phyloP scores from a whole-genome alignment of 2,329 filamentous ascomycete genomes.

The Alternaria sp. region DNA sequence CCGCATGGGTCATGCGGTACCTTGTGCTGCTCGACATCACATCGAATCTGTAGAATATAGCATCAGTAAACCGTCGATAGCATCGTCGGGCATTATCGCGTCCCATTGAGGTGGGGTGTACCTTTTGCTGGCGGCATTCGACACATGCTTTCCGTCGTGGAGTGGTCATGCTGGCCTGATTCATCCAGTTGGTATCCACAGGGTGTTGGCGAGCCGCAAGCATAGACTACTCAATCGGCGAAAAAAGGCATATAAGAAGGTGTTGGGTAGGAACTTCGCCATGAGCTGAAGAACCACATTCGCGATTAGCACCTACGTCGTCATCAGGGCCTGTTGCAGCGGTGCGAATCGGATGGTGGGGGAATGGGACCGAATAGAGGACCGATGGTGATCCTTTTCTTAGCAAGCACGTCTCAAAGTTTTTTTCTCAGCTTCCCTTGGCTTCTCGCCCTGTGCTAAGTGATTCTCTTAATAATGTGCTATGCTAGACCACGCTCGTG shows the following conservation, averaged over 20 bases:
- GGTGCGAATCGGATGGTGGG: slow-evolving; percentile 47
- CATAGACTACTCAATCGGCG: slow-evolving; percentile 39
- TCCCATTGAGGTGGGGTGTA: slow-evolving; percentile 24
- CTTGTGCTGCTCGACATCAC: slow-evolving; percentile 51
- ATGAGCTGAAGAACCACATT: slow-evolving; percentile 30
- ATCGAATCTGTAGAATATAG: slow-evolving; percentile 45
- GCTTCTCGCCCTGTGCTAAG: slow-evolving; percentile 26
- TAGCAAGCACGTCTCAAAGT: slow-evolving; percentile 25
- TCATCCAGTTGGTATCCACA: slow-evolving; percentile 36
- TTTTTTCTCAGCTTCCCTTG: slow-evolving; percentile 21
- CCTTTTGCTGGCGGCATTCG: slow-evolving; percentile 52
- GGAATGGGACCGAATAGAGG: slow-evolving; percentile 41
- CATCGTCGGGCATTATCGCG: slow-evolving; percentile 10
- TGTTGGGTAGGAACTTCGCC: slow-evolving; percentile 30
- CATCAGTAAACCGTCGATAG: slow-evolving; percentile 23
- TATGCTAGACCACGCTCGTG: slow-evolving; percentile 26
- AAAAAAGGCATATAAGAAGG: slow-evolving; percentile 36
- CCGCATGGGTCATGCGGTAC: slow-evolving; percentile 49
- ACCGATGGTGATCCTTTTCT: slow-evolving; percentile 36
- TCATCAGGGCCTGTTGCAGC: slow-evolving; percentile 41
- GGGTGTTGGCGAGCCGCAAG: slow-evolving; percentile 28
- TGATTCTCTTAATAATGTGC: slow-evolving; percentile 39
- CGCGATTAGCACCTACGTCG: slow-evolving; percentile 44
- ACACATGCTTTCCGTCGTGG: slow-evolving; percentile 51
- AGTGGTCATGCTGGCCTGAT: slow-evolving; percentile 42